Conservation (phyloP, 1,284 basidiomycete species). For the Rhizoctonia solani region DNA sequence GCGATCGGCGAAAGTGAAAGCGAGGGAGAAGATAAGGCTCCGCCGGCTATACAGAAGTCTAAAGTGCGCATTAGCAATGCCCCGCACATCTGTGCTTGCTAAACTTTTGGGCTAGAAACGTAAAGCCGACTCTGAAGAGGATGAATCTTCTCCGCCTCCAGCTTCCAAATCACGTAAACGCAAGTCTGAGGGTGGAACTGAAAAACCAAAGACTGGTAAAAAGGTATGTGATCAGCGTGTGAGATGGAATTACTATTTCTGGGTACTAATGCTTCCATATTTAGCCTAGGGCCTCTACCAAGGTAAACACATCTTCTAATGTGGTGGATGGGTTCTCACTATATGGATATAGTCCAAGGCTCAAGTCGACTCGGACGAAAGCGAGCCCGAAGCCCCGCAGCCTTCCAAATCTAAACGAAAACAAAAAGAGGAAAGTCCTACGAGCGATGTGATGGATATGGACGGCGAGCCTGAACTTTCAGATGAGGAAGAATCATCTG, state of each 20-base stretch:
- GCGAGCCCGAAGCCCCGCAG: neutral
- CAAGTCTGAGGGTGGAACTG: slow-evolving; percentile 8
- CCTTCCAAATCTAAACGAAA: neutral
- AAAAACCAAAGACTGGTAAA: slow-evolving; percentile 3
- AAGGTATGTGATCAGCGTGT: neutral
- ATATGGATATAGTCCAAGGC: slow-evolving; percentile 8
- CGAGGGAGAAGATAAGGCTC: neutral
- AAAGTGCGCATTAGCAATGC: slow-evolving; percentile 5
- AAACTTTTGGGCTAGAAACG: neutral
- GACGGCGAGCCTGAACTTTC: neutral
- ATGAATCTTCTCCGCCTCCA: neutral
- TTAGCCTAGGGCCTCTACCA: slow-evolving; percentile 26
- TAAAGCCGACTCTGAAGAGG: neutral
- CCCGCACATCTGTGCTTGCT: neutral
- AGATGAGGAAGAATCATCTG: slow-evolving; percentile 8
- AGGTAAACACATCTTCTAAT: neutral
- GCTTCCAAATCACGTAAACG: slow-evolving; percentile 1
- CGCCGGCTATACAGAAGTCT: neutral
- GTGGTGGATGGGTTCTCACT: neutral
- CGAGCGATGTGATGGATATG: slow-evolving; percentile 10
- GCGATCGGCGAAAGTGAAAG: neutral
- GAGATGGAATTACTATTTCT: neutral
- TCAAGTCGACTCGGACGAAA: slow-evolving; percentile 5
- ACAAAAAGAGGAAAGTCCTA: slow-evolving; percentile 8
- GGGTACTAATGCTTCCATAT: neutral